Percentiles rank a stretch among this genome's conserved stretches.
Conservation (phyloP, 139 green algal genomes). For the Diplosphaera chodatii region DNA sequence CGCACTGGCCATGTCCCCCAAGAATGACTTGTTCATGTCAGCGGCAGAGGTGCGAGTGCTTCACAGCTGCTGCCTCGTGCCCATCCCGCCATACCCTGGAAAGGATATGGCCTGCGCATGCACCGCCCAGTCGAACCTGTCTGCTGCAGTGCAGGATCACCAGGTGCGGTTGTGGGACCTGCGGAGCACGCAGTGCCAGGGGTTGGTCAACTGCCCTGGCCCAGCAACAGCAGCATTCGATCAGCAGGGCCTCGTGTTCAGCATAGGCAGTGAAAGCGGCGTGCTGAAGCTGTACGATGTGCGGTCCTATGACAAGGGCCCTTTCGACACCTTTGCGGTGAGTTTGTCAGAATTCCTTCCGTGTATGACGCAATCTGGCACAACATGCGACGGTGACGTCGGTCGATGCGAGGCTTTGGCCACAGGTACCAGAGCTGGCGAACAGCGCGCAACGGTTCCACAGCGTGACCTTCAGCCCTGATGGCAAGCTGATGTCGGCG, state of each 20-base stretch:
- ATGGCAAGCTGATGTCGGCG: constrained; percentile 71
- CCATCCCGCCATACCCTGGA: too few relatives aligned
- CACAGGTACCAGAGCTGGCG: constrained; percentile 49
- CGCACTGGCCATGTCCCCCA: constrained; percentile 68
- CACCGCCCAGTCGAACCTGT: too few relatives aligned
- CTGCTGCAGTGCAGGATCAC: constrained; percentile 57
- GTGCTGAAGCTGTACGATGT: constrained; percentile 85
- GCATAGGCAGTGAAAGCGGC: constrained; percentile 61
- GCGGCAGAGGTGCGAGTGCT: constrained; percentile 40
- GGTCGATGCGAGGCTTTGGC: too few relatives aligned
- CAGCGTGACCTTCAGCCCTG: constrained; percentile 66
- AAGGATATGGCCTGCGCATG: too few relatives aligned
- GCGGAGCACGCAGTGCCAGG: constrained; percentile 60
- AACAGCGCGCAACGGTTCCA: constrained; percentile 45
- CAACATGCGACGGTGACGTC: too few relatives aligned
- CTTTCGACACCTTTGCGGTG: constrained; percentile 79
- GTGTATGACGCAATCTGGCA: too few relatives aligned
- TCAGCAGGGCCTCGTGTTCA: constrained; percentile 85
- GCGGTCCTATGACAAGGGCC: constrained; percentile 65
- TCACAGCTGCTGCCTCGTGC: too few relatives aligned
- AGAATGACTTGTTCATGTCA: constrained; percentile 77
- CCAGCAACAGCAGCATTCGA: constrained; percentile 59
- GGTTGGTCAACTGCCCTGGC: constrained; percentile 46
- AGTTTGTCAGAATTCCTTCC: too few relatives aligned
- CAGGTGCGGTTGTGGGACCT: constrained; percentile 90